phyloP scores from a whole-genome alignment of 2,329 filamentous ascomycete species.

The Metarhizium anisopliae region DNA sequence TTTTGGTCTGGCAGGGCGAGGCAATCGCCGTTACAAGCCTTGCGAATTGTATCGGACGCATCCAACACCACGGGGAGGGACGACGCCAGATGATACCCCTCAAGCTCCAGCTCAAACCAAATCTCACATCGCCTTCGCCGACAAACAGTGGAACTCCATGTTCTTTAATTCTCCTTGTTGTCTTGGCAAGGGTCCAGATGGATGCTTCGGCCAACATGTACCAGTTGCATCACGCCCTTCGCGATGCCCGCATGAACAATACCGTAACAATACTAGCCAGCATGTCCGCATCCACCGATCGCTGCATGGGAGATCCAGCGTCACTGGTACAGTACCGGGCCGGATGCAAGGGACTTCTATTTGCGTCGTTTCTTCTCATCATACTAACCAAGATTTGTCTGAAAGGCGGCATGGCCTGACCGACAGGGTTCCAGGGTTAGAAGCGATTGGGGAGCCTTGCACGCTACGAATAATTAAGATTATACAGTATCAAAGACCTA shows the following conservation, averaged over 20 bases:
- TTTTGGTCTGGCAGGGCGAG: background rate
- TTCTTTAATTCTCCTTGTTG: background rate
- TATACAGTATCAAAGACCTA: background rate
- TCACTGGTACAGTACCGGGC: background rate
- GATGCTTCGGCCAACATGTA: background rate
- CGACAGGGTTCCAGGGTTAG: background rate
- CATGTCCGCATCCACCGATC: background rate
- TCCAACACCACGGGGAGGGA: background rate
- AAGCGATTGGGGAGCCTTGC: background rate
- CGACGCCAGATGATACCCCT: too few species aligned
- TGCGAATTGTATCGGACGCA: background rate
- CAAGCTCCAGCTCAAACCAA: background rate
- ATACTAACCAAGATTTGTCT: background rate
- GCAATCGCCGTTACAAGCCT: background rate
- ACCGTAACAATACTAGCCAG: background rate
- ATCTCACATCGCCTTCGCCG: background rate
- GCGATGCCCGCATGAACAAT: background rate
- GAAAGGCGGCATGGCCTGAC: background rate
- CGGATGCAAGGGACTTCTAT: background rate
- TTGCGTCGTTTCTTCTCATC: background rate
- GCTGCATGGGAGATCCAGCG: background rate
- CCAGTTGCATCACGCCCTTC: background rate
- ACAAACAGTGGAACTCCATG: background rate
- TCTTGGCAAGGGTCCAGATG: background rate
- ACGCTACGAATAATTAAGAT: background rate